Evolutionary conservation across 352 stramenopile genomes (phyloP).

Genomic region (Globisporangium paddicum): DNA sequence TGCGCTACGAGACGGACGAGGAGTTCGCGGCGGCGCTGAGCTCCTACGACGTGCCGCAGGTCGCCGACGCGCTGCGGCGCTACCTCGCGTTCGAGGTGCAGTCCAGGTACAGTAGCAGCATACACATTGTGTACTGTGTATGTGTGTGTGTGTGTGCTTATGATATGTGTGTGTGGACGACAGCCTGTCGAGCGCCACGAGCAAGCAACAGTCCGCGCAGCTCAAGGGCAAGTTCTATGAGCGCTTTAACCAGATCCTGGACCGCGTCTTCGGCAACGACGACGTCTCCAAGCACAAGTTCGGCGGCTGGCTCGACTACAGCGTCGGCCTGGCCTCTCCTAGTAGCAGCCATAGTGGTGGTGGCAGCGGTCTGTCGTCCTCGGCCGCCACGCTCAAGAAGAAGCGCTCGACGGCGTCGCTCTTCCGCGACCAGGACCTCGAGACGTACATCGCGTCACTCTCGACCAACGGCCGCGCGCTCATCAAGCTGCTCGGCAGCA

Average conservation of each 20-base stretch:
- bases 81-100: conserved; percentile 73
- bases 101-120: no score
- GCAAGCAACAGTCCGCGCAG: conserved; percentile 75
- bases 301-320: conserved; percentile 84
- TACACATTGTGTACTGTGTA: not conserved
- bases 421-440: conserved; percentile 44
- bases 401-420: conserved; percentile 31
- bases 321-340: conserved; percentile 28
- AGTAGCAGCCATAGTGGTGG: conserved; percentile 7
- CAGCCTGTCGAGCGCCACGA: conserved; percentile 39
- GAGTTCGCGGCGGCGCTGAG: conserved; percentile 62
- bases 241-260: conserved; percentile 81
- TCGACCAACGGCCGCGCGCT: conserved; percentile 45
- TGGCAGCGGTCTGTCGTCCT: conserved; percentile 3
- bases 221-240: conserved; percentile 82
- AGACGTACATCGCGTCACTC: conserved; percentile 47
- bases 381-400: conserved; percentile 28
- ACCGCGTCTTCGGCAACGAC: conserved; percentile 74
- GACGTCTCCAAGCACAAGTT: conserved; percentile 73
- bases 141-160: not conserved
- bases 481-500: conserved; percentile 50
- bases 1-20: conserved; percentile 62
- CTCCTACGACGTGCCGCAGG: conserved; percentile 61
- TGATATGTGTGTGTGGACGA: not conserved
- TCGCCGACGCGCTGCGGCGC: conserved; percentile 53